Base-by-base conservation (phyloP, 2,329 filamentous ascomycete genomes). In the Hypoxylon sp. region DNA sequence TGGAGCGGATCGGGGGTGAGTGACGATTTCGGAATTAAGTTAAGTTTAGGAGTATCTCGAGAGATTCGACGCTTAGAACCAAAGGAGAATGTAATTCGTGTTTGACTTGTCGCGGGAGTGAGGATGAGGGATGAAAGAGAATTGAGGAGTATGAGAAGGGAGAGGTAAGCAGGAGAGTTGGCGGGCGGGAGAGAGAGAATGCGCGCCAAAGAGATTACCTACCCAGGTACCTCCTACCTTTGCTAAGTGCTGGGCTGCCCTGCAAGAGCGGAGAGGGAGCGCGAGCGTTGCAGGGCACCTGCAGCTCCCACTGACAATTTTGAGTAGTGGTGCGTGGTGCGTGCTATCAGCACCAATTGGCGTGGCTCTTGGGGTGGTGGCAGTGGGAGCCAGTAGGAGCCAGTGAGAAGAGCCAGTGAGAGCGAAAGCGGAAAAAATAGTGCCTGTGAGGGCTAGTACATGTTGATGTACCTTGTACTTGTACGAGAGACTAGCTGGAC, bases 161-260 rank as follows among this genome's bases (percentile, higher is more conserved):
- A 63, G 65, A 61, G 67, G 63, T 46, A 65, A 71, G 67, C 46
- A 68, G 65, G 37, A 42, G 46, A 26, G 26, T 55, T 50, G 63
- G 64, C 65, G 70, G 71, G 72, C 64, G 69, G 67, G 70, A 70
- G 69, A 67, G 62, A 70, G 61, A 63, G 69, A 68, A 72, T 72
- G 72, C 72, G 70, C 72, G 75, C 74, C 74, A 74, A 75, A 76
- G 74, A 67, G 66, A 63, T 66, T 68, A 64, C 64, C 64, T 65
- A 46, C 37, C 57, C 52, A 65, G 35, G 44, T 67, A 68, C 53
- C 54, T 63, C 26, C 52, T 44, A 55, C 44, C 33, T 35, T 31
- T 42, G 35, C 50, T 58, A 39, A 31, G 35, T 51, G 53, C 63
- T 61, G 51, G 55, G 46, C 50, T 67, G 52, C 65, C 65, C 65